Base-by-base conservation (phyloP, 2,329 filamentous ascomycete species). In the Ceratocystis colombiana region DNA sequence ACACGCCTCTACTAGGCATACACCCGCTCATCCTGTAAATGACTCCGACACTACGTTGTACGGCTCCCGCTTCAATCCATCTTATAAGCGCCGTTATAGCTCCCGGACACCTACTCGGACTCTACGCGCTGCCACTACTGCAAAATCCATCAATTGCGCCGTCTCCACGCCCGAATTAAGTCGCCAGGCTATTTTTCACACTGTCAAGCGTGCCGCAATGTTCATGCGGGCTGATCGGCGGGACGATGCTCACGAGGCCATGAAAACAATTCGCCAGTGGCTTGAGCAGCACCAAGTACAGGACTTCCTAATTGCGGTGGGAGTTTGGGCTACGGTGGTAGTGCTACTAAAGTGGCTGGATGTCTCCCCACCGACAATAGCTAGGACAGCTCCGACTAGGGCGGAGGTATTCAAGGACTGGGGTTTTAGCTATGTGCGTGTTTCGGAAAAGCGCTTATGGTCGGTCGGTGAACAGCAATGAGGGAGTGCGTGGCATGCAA, bases 1-100 rank as follows among this genome's bases (percentile, higher is more conserved):
- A 37, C 30, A 59, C 55, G 5, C 55, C 55, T n/a, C 12, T 5
- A 33, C 55, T n/a, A 41, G 10, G 33, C 63, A 17, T 65, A 37
- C 22, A 28, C 0, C 50, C 53, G 41, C 61, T 4, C 33, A 41
- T 25, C 45, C 3, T n/a, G 37, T 20, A 30, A 30, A 62, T 48
- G 25, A 59, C 55, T 37, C 55, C 55, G 55, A 20, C 55, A 20
- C 4, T 10, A 17, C 28, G 22, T 37, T 46, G 28, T 66, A 62
- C 59, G 61, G 59, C 20, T 66, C 65, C 10, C 65, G 17, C 12
- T 66, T 66, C 33, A 57, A 66, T 25, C 65, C 65, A 6, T 48
- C 33, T 1, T 37, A 59, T 25, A 59, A 59, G 30, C 55, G 55
- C 5, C 15, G 55, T 53, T 41, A 41, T 12, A 15, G n/a, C 12